Evolutionary conservation across 768 basidiomycete species (phyloP).

Genomic region (Tylopilus intermedius): DNA sequence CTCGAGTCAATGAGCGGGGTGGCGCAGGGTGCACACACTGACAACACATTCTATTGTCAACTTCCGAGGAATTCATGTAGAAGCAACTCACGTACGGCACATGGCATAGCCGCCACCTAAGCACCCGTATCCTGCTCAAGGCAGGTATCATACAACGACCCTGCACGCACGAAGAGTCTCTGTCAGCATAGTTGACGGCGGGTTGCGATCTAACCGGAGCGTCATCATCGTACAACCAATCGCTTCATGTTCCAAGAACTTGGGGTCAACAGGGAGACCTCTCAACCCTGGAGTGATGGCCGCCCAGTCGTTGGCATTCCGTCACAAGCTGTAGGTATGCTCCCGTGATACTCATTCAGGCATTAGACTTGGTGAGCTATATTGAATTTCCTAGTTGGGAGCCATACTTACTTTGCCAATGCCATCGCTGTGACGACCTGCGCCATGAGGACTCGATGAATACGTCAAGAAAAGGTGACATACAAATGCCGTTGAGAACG

Average conservation of each 20-base stretch:
- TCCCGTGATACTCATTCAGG: background rate
- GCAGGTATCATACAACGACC: constrained; percentile 16
- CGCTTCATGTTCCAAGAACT: background rate
- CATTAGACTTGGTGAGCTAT: background rate
- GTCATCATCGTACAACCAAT: background rate
- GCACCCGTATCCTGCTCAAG: constrained; percentile 28
- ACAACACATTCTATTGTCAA: background rate
- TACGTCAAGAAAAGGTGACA: too few species aligned
- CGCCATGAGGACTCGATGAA: too few species aligned
- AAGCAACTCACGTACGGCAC: constrained; percentile 23
- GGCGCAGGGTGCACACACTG: constrained; percentile 35
- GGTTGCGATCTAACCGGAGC: background rate
- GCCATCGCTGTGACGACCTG: too few species aligned
- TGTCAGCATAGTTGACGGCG: background rate
- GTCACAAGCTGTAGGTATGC: too few species aligned
- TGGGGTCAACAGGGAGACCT: background rate
- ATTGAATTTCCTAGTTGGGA: too few species aligned
- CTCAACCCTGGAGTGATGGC: background rate
- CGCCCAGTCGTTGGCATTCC: background rate
- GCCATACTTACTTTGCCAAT: too few species aligned
- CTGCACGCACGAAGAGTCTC: background rate
- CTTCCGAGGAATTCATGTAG: background rate
- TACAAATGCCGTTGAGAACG: too few species aligned
- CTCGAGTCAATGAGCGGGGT: constrained; percentile 19
- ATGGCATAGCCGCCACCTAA: constrained; percentile 36